Base-by-base conservation (phyloP, 108 stramenopile species). In the Nannochloropsis granulata region DNA sequence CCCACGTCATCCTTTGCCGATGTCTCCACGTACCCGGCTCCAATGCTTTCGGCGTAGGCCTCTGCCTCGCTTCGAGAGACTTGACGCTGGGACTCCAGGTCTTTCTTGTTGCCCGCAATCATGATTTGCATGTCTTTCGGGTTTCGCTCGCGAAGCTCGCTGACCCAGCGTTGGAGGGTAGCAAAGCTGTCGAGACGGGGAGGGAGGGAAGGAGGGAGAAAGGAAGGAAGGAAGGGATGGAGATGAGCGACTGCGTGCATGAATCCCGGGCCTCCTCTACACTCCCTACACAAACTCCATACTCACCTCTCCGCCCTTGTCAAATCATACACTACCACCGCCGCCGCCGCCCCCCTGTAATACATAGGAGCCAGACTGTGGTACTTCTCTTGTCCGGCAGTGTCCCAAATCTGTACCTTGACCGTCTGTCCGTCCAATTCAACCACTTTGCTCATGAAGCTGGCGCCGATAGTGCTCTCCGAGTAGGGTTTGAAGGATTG, bases 301-400 rank as follows among this genome's bases (percentile, higher is more conserved):
- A 80, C 79, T 24, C 24, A 80, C 25, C 79, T 80, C 23, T 83
- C 86, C 44, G 42, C 14, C 23, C 86, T 82, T 13, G 90, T 90
- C 24, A 90, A 89, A 84, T 90, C 90, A 71, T 90, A 90, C 13
- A 90, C 90, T 0, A 90, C 78, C 42, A 90, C 88, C 11, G 94
- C 94, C 7, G 90, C 91, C 19, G 86, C 89, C 13, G 91, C 90
- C 82, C 89, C 90, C 42, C 91, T 43, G 82, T 92, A 91, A 45
- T 91, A 95, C 94, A 95, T 94, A 43, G 95, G 94, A 23, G 94
- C 94, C 43, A 95, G 82, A 24, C 92, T 91, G 78, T 93, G 91
- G 87, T 94, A 95, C 45, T 93, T 93, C 87, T 95, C 95, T 86
- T 95, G 95, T 23, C 95, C 95, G 12, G 95, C 95, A 12, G 95